Base-by-base conservation (phyloP, 2,329 filamentous ascomycete genomes). In the Sporothrix sp. region DNA sequence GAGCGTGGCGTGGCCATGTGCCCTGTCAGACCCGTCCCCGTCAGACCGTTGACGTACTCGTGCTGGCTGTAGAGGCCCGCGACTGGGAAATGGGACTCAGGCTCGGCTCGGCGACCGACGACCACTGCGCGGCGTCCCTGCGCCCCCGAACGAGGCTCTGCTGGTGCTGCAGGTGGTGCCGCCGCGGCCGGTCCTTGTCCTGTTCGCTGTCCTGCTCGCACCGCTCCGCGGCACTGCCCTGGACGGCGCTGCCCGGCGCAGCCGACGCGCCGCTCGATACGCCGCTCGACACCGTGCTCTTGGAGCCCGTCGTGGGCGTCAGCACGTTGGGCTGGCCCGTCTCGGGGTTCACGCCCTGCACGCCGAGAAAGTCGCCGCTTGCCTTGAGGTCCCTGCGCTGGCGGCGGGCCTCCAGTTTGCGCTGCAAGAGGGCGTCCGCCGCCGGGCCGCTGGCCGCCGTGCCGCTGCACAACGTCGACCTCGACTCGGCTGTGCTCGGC, bases 281-380 rank as follows among this genome's bases (percentile, higher is more conserved):
- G 18, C 48, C 47, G 13, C 54, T 53, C 18, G 53, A 48, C 36
- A 52, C 5, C 32, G 57, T 63, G 51, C 68, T 69, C 25, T 66
- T 65, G 1, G 71, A 72, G 53, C 71, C 75, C 13, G 68, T 66
- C 3, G 72, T 72, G 7, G 73, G 71, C 4, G 73, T 76, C 33
- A 77, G 63, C 13, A 73, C 61, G 52, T 79, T 72, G 44, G 72
- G 69, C 54, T 72, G 65, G 5, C 78, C 75, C 0, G 78, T 80
- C 37, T 69, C 64, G 0, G 78, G 78, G 57, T 81, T 80, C 48
- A 75, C 66, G 3, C 78, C 78, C 52, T 78, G 75, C 1, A 80
- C 73, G 2, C 76, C 77, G 0, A 81, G 68, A 58, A 72, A 81
- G 59, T 82, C 78, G 4, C 76, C 75, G 49, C 73, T 78, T 49